Conservation (phyloP, 306 rosid genomes). For the Ziziphus jujuba region DNA sequence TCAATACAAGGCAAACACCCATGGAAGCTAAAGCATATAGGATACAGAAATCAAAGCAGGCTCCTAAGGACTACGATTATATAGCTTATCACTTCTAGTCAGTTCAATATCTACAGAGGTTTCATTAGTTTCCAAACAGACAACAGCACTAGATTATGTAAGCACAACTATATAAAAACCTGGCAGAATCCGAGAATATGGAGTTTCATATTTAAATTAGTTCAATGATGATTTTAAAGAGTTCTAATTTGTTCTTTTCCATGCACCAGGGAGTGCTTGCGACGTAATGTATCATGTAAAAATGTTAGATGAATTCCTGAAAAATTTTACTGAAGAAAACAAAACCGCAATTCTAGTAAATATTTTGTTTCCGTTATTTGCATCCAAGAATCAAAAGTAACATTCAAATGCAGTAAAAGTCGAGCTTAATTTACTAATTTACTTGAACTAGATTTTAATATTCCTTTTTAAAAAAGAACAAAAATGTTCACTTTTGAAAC, state of each 20-base stretch:
- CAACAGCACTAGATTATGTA: too few species aligned
- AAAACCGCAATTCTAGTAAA: neutral
- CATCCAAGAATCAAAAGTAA: neutral
- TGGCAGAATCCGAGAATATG: neutral
- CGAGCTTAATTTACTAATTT: neutral
- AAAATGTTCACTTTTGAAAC: neutral
- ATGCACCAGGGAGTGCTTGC: neutral
- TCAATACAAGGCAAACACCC: neutral
- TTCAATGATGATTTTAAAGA: neutral
- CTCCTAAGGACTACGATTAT: too few species aligned
- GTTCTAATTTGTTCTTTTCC: neutral
- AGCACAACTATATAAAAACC: neutral
- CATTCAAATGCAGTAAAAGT: neutral
- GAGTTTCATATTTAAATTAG: neutral
- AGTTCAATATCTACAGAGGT: too few species aligned
- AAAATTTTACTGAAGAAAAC: neutral
- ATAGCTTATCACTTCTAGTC: too few species aligned
- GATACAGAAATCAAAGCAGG: neutral
- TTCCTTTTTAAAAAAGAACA: neutral
- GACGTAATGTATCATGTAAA: neutral
- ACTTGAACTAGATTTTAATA: neutral
- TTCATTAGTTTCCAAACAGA: too few species aligned
- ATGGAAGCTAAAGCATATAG: constrained; percentile 3
- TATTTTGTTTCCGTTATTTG: neutral
- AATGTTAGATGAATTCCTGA: neutral